Conservation (phyloP, 2,329 filamentous ascomycete species). For the Neofusicoccum laricinum region DNA sequence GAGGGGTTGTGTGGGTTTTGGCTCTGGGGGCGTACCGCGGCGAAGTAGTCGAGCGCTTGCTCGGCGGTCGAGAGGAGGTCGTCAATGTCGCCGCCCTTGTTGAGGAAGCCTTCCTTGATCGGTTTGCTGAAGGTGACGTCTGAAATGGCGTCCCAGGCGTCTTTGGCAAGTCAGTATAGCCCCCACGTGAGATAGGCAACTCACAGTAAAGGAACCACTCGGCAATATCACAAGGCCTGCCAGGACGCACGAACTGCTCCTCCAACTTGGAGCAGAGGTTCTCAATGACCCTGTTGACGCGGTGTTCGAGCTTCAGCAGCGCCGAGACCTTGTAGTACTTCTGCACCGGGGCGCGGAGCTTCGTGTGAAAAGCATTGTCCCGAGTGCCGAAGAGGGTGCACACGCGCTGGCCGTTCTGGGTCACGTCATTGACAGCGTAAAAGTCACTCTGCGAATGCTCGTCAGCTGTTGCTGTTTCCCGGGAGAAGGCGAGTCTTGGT, state of each 20-base stretch:
- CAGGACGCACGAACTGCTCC: conserved; percentile 24
- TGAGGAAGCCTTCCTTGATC: conserved; percentile 12
- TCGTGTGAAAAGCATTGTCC: conserved; percentile 29
- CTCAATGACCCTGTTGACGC: conserved; percentile 27
- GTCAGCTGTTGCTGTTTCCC: neutral
- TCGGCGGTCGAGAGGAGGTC: conserved; percentile 23
- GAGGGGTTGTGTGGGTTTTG: neutral
- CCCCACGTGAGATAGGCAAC: no score
- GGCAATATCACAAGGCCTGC: conserved; percentile 30
- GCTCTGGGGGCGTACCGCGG: conserved; percentile 18
- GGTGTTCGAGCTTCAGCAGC: conserved; percentile 26
- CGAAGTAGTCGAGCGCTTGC: conserved; percentile 22
- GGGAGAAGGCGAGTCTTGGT: neutral
- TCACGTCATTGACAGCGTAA: conserved; percentile 33
- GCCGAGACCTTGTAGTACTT: conserved; percentile 29
- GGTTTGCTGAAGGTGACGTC: conserved; percentile 13
- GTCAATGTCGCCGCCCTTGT: conserved; percentile 8
- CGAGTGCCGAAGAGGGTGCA: conserved; percentile 33
- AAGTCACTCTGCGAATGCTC: conserved; percentile 26
- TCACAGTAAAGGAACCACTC: conserved; percentile 33
- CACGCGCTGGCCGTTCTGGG: conserved; percentile 29
- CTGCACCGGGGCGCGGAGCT: conserved; percentile 27
- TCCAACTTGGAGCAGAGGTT: conserved; percentile 27
- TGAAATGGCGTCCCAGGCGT: conserved; percentile 5
- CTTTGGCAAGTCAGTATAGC: conserved; percentile 10